Evolutionary conservation across 352 stramenopile species (phyloP).

Genomic region (Aphanomyces astaci): DNA sequence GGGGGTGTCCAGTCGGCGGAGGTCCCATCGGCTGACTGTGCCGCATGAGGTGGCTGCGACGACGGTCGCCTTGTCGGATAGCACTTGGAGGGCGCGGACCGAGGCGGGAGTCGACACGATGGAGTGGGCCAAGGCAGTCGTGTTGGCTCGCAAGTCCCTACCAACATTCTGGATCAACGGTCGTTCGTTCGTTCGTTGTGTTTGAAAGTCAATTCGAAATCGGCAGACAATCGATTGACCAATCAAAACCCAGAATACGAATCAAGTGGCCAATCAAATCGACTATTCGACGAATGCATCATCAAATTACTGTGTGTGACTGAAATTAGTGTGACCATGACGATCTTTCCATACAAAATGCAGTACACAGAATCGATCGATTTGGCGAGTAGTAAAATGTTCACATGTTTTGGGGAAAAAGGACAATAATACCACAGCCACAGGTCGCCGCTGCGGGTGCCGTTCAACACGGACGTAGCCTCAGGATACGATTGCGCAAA

Average conservation of each 20-base stretch:
- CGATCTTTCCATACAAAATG: too few relatives aligned
- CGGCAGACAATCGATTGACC: too few relatives aligned
- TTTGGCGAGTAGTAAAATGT: neutral
- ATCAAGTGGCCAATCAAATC: too few relatives aligned
- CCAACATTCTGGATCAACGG: too few relatives aligned
- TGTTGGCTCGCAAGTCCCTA: constrained; percentile 7
- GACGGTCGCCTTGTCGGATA: neutral
- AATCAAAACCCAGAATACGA: too few relatives aligned
- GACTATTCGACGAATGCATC: too few relatives aligned
- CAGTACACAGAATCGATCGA: too few relatives aligned
- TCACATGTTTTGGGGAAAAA: neutral
- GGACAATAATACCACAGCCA: constrained; percentile 7
- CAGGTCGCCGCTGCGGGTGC: constrained; percentile 13
- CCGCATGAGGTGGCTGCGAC: neutral
- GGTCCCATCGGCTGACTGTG: neutral
- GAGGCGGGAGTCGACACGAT: neutral
- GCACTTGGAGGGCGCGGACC: neutral
- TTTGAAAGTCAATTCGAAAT: too few relatives aligned
- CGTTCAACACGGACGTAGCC: constrained; percentile 7
- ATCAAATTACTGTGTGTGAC: too few relatives aligned
- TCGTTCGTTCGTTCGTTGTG: too few relatives aligned
- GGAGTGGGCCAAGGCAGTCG: neutral
- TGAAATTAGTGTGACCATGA: too few relatives aligned
- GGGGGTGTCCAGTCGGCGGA: neutral
- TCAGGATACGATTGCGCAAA: constrained; percentile 14